Conservation (phyloP, 164 flowering plant genomes). For the Paratinospora sagittata region DNA sequence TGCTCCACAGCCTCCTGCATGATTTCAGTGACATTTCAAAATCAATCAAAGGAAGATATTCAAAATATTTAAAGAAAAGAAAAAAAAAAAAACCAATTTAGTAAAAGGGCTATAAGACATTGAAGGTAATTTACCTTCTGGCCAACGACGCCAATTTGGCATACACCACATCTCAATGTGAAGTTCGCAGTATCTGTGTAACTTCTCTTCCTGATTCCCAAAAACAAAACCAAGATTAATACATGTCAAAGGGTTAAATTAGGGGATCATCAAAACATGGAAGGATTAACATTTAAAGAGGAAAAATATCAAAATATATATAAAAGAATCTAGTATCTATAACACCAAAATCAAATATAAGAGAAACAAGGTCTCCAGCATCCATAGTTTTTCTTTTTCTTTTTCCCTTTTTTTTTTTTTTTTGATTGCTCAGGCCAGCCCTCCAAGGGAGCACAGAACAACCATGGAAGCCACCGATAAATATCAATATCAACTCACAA, state of each 20-base stretch:
- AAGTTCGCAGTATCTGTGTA: conserved; percentile 86
- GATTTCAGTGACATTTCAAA: not conserved
- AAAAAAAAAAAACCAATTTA: not conserved
- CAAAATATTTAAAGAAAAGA: not conserved
- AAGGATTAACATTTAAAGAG: not conserved
- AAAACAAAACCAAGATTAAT: conserved; percentile 1
- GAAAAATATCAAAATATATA: not conserved
- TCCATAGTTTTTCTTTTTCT: too few species aligned
- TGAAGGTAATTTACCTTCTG: conserved; percentile 53
- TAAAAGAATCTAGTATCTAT: not conserved
- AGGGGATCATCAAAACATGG: not conserved
- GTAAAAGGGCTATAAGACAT: not conserved
- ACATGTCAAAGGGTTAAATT: not conserved
- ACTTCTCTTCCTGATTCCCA: conserved; percentile 52
- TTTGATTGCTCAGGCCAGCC: too few species aligned
- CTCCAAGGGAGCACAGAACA: too few species aligned
- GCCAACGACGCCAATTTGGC: conserved; percentile 87
- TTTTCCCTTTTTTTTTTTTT: too few species aligned
- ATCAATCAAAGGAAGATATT: not conserved
- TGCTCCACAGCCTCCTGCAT: conserved; percentile 92
- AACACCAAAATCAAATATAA: not conserved
- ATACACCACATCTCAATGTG: conserved; percentile 91
- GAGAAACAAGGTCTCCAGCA: not conserved
- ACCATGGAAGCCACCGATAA: too few species aligned
- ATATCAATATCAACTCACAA: too few species aligned